Conservation (phyloP, 139 green algal species). For the Asterochloris erici region DNA sequence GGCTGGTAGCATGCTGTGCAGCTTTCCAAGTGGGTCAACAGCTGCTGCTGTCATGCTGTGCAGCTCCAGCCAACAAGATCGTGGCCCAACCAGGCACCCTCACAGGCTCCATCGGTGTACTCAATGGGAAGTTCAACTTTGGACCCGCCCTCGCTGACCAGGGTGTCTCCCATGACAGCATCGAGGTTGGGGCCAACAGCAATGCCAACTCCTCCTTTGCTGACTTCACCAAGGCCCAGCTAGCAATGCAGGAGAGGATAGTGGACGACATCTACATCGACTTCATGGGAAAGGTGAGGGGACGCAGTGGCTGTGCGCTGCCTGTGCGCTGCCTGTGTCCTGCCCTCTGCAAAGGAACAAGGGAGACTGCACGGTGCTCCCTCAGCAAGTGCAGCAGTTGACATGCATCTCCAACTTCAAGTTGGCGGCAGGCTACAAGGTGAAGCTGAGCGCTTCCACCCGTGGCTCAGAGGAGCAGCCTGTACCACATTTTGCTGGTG, state of each 20-base stretch:
- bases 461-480: too few relatives aligned
- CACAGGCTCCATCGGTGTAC: conserved; percentile 81
- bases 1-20: not conserved
- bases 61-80: conserved; percentile 70
- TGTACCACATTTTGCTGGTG: too few relatives aligned
- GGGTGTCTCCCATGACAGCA: conserved; percentile 71
- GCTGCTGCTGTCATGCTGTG: conserved; percentile 9
- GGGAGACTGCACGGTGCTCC: not conserved
- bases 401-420: too few relatives aligned
- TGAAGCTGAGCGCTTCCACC: too few relatives aligned
- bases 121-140: conserved; percentile 87
- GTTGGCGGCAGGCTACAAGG: too few relatives aligned
- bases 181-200: conserved; percentile 61
- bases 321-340: not conserved
- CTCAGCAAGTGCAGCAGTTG: too few relatives aligned
- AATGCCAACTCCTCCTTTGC: conserved; percentile 32
- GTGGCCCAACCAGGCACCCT: conserved; percentile 90
- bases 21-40: not conserved
- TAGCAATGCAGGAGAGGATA: not conserved
- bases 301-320: not conserved
- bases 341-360: not conserved
- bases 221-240: conserved; percentile 28
- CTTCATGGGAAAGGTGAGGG: conserved; percentile 15
- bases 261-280: conserved; percentile 24
- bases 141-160: conserved; percentile 72